phyloP scores from a whole-genome alignment of 768 basidiomycete genomes.

The Naganishia friedmannii region DNA sequence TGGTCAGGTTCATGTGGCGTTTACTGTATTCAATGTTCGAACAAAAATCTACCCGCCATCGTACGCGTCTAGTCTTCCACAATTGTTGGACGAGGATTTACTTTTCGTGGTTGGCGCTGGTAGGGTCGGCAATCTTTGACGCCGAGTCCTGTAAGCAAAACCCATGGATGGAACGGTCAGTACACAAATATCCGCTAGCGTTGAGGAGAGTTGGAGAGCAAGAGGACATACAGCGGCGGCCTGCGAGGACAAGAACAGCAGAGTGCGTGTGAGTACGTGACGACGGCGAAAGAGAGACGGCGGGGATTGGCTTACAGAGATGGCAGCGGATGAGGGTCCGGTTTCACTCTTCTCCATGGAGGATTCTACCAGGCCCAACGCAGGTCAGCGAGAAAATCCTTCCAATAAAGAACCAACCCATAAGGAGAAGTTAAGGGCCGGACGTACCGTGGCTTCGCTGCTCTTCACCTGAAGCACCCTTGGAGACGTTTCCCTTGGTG shows the following conservation, averaged over 20 bases:
- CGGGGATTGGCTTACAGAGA: conserved; percentile 1
- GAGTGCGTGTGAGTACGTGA: no score
- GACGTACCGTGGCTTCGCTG: conserved; percentile 24
- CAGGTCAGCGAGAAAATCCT: neutral
- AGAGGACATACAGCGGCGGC: conserved; percentile 11
- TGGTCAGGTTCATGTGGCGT: no score
- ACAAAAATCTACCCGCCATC: no score
- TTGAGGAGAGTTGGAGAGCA: no score
- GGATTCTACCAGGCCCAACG: neutral
- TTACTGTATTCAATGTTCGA: no score
- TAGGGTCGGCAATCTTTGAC: conserved; percentile 18
- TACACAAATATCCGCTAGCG: no score
- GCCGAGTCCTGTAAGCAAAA: conserved; percentile 18
- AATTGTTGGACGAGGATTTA: neutral
- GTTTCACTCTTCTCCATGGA: conserved; percentile 12
- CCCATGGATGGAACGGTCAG: neutral
- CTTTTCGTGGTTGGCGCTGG: conserved; percentile 6
- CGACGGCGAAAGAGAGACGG: neutral
- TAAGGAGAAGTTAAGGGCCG: no score
- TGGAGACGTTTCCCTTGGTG: conserved; percentile 18
- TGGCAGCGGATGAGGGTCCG: conserved; percentile 22
- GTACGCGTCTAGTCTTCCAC: no score
- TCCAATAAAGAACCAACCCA: neutral
- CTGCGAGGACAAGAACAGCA: neutral
- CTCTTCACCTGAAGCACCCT: conserved; percentile 26